These are phyloP conservation scores for Aspergillus sparsus DNA, from an alignment of 495 filamentous ascomycete species.

Conservation along the genomic window DNA sequence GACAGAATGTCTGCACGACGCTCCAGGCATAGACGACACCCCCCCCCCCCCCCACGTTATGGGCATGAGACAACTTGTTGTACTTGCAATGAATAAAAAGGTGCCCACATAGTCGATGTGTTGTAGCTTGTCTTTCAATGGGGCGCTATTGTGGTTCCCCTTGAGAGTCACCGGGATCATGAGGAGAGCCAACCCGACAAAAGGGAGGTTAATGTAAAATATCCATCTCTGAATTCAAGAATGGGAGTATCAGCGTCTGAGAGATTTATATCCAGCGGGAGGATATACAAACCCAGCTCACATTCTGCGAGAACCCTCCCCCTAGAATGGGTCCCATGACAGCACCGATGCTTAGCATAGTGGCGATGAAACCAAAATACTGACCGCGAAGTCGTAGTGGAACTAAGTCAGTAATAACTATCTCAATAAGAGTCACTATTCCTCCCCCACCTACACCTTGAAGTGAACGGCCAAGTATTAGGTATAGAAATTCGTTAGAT, in stretches of 20 bases:
- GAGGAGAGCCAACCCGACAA: no score
- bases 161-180: no score
- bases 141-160: no score
- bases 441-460: conserved; percentile 75
- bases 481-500: conserved; percentile 60
- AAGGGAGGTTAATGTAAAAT: conserved; percentile 56
- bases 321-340: conserved; percentile 69
- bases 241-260: not conserved
- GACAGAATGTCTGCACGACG: conserved; percentile 48
- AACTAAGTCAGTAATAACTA: conserved; percentile 69
- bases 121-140: no score
- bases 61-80: conserved; percentile 50
- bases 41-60: conserved; percentile 58
- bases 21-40: conserved; percentile 54
- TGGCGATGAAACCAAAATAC: conserved; percentile 53
- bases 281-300: conserved; percentile 56
- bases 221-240: conserved; percentile 36
- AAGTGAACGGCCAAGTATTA: conserved; percentile 65
- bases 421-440: conserved; percentile 64
- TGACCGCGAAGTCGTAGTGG: conserved; percentile 46
- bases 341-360: conserved; percentile 65
- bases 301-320: conserved; percentile 65
- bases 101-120: conserved; percentile 56
- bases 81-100: conserved; percentile 46
- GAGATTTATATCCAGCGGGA: not conserved